Conservation (phyloP, 148 eudicot species). For the Nepenthes gracilis region DNA sequence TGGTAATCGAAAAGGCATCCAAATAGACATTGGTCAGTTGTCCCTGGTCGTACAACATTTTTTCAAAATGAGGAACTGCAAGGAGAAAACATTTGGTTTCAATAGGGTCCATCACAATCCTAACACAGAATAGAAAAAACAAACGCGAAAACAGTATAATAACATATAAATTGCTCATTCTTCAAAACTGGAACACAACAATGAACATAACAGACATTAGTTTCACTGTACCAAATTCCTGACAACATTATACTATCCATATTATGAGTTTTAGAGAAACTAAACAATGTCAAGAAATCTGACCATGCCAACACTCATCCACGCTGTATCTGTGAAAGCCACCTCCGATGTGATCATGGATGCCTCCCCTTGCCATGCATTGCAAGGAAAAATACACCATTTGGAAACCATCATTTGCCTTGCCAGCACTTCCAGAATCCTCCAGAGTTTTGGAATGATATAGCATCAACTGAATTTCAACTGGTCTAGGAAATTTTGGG, state of each 20-base stretch:
- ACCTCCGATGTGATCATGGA: slow-evolving; percentile 97
- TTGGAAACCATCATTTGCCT: slow-evolving; percentile 44
- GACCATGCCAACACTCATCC: slow-evolving; percentile 98
- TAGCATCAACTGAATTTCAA: slow-evolving; percentile 76
- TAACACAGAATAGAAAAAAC: neutral
- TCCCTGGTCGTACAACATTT: slow-evolving; percentile 96
- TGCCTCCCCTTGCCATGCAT: slow-evolving; percentile 90
- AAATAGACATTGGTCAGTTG: slow-evolving; percentile 71
- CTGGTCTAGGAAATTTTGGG: slow-evolving; percentile 94
- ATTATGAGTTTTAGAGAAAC: neutral
- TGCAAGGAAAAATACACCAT: slow-evolving; percentile 65
- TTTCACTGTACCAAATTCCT: neutral
- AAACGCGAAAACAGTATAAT: neutral
- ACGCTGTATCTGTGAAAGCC: slow-evolving; percentile 99
- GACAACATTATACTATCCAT: too few relatives aligned
- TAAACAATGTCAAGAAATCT: slow-evolving; percentile 9
- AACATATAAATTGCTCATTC: too few relatives aligned
- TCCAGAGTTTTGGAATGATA: slow-evolving; percentile 54
- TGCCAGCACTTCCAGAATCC: slow-evolving; percentile 32
- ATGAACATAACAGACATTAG: too few relatives aligned
- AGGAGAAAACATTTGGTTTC: neutral
- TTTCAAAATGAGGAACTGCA: slow-evolving; percentile 99
- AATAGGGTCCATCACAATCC: too few relatives aligned
- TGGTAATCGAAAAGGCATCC: slow-evolving; percentile 70
- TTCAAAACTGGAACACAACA: too few relatives aligned